These are phyloP conservation scores for Paspalum notatum DNA, from an alignment of 176 grass and related monocot genomes.

Conservation along the genomic window DNA sequence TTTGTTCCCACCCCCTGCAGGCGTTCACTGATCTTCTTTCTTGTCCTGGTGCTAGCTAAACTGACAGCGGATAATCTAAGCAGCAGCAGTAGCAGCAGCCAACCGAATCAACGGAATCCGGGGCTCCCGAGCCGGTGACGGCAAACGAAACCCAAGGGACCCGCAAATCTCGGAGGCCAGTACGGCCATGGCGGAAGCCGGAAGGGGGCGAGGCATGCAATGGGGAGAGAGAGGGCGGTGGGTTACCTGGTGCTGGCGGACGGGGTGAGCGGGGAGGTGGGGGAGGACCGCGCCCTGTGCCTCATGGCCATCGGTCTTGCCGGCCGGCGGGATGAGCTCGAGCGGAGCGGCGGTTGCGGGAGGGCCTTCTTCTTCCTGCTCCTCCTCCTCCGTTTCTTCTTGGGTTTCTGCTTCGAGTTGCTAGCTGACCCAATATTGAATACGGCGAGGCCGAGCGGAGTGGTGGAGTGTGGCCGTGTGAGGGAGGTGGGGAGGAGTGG, in stretches of 20 bases:
- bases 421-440: not conserved
- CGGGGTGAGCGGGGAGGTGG: constrained; percentile 54
- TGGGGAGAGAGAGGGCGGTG: not conserved
- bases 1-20: no score
- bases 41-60: no score
- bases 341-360: not conserved
- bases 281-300: constrained; percentile 51
- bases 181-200: not conserved
- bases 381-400: not conserved
- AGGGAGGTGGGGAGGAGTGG: not conserved
- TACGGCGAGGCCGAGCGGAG: not conserved
- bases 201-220: not conserved
- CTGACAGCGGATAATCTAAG: no score
- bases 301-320: constrained; percentile 35
- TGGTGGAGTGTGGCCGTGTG: not conserved
- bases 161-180: constrained; percentile 2
- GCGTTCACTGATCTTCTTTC: no score
- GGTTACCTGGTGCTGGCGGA: constrained; percentile 43
- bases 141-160: not conserved
- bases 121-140: not conserved
- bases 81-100: not conserved
- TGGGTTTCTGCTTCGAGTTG: not conserved
- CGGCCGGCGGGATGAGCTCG: constrained; percentile 1
- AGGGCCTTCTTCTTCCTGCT: not conserved
- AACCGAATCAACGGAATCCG: not conserved